Percentiles rank a stretch among this genome's conserved stretches.
These are phyloP conservation scores for Heliosperma pusillum DNA, from an alignment of 148 eudicot species.

Conservation along the genomic window DNA sequence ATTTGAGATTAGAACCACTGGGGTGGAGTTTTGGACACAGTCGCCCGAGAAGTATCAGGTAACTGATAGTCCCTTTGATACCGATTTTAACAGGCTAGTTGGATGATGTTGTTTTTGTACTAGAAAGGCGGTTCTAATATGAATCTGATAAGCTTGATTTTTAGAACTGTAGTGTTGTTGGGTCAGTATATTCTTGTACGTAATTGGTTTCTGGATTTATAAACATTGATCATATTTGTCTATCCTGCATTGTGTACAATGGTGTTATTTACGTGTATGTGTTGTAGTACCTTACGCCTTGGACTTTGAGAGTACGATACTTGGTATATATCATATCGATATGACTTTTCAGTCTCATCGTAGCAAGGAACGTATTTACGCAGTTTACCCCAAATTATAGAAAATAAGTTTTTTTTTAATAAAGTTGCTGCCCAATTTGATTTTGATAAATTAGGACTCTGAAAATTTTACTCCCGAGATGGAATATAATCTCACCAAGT, in stretches of 20 bases:
- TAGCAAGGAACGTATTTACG: no score
- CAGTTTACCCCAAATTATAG: no score
- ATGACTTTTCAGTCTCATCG: no score
- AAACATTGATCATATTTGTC: neutral
- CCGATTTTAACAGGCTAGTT: neutral
- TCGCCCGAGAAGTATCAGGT: constrained; percentile 42
- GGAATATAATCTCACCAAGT: no score
- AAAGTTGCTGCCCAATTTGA: no score
- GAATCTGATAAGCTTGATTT: constrained; percentile 6
- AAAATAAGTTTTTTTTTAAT: no score
- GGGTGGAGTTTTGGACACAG: constrained; percentile 21
- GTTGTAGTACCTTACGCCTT: no score
- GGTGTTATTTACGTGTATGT: neutral
- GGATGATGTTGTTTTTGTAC: constrained; percentile 1
- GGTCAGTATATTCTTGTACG: constrained; percentile 21
- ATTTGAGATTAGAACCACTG: constrained; percentile 20
- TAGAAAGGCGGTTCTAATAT: neutral
- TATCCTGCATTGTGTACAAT: no score
- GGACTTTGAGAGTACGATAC: no score
- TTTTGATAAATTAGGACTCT: no score
- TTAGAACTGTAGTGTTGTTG: constrained; percentile 12
- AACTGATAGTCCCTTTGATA: constrained; percentile 45
- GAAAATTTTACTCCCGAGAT: no score
- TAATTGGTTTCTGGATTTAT: constrained; percentile 9
- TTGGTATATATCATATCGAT: no score